A percentile compares a stretch with the other conserved stretches of the same genome.
Conservation (phyloP, 305 asterid species). For the Rubia occidens region DNA sequence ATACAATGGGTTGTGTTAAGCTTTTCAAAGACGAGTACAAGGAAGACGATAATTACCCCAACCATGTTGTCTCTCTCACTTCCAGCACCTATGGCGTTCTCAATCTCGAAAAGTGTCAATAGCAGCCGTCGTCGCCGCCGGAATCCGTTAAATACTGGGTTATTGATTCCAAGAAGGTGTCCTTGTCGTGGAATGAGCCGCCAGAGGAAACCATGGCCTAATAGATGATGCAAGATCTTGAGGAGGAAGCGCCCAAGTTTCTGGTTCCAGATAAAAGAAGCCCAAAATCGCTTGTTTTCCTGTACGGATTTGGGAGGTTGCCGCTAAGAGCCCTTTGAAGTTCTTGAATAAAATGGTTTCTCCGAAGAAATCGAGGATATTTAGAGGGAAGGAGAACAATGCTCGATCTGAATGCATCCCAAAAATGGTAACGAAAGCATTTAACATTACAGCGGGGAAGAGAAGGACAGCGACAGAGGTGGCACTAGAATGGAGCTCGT, state of each 20-base stretch:
- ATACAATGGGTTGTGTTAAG: slow-evolving; percentile 69
- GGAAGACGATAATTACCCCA: slow-evolving; percentile 26
- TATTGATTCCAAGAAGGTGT: slow-evolving; percentile 29
- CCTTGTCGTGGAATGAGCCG: slow-evolving; percentile 43
- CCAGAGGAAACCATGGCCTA: slow-evolving; percentile 75
- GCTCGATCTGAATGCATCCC: no score
- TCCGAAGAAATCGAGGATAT: slow-evolving; percentile 48
- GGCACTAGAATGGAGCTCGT: no score
- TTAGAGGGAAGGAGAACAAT: slow-evolving; percentile 72
- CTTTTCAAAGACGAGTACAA: slow-evolving; percentile 30
- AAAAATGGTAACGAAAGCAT: no score
- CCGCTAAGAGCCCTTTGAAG: slow-evolving; percentile 52
- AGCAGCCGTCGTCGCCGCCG: neutral
- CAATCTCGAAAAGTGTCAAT: slow-evolving; percentile 41
- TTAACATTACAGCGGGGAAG: no score
- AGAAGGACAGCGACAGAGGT: no score
- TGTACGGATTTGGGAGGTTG: slow-evolving; percentile 34
- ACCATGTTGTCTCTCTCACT: slow-evolving; percentile 80
- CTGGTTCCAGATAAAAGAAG: slow-evolving; percentile 35
- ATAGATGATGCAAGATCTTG: slow-evolving; percentile 95
- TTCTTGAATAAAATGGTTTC: slow-evolving; percentile 52
- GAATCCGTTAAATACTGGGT: slow-evolving; percentile 16
- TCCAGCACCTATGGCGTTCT: slow-evolving; percentile 79
- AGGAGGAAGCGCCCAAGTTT: slow-evolving; percentile 36
- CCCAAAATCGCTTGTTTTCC: slow-evolving; percentile 41